A percentile compares a stretch with the other conserved stretches of the same genome.
phyloP scores from a whole-genome alignment of 2,329 filamentous ascomycete species.

The Cercospora sp. region DNA sequence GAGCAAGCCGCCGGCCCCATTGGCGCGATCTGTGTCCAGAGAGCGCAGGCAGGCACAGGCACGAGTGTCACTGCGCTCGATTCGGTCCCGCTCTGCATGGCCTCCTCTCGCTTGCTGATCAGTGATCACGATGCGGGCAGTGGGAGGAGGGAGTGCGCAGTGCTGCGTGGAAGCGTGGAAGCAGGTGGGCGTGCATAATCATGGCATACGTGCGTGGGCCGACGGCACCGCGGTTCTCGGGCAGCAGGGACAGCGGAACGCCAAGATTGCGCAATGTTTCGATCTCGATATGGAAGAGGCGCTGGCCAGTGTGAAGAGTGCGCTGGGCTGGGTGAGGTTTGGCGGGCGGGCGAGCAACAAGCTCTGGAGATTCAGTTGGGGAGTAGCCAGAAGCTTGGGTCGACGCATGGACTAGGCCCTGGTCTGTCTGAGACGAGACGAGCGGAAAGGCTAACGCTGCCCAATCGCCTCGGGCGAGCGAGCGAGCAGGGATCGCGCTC shows the following conservation, averaged over 20 bases:
- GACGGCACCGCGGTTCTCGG: background rate
- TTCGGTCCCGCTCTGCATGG: background rate
- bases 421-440: slow-evolving; percentile 4
- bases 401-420: slow-evolving; percentile 7
- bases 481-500: slow-evolving; percentile 6
- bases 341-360: background rate
- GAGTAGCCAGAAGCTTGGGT: slow-evolving; percentile 32
- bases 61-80: background rate
- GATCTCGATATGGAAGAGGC: background rate
- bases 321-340: background rate
- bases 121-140: slow-evolving; percentile 3
- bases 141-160: background rate
- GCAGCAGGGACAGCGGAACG: background rate
- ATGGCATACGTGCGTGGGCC: background rate
- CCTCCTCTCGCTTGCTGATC: slow-evolving; percentile 1
- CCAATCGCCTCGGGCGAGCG: slow-evolving; percentile 10
- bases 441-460: slow-evolving; percentile 7
- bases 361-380: background rate
- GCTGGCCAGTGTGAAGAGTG: background rate
- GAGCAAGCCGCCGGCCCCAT: background rate
- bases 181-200: background rate
- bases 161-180: background rate
- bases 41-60: background rate
- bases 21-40: slow-evolving; percentile 5
- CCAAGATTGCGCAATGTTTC: background rate